Percentiles rank a stretch among this genome's conserved stretches.
These are phyloP conservation scores for Crithidia sp. DNA, from an alignment of 208 protist genomes.

Conservation along the genomic window DNA sequence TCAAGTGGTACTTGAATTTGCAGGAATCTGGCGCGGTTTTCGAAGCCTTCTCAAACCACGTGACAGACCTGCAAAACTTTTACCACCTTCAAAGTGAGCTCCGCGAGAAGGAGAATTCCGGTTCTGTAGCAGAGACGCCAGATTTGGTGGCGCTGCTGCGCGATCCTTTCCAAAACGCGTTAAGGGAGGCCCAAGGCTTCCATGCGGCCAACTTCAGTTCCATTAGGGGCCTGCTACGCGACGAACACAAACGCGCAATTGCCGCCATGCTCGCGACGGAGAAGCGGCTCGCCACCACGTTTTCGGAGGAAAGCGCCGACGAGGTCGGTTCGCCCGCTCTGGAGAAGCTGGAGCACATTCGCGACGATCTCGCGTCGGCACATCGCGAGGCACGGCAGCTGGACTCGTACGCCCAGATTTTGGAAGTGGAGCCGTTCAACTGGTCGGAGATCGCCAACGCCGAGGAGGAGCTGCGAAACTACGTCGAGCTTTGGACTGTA, in stretches of 20 bases:
- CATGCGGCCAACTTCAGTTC: conserved; percentile 28
- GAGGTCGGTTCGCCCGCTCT: conserved; percentile 42
- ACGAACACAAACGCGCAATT: conserved; percentile 42
- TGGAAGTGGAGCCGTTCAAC: conserved; percentile 72
- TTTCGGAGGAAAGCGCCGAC: conserved; percentile 44
- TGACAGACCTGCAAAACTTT: conserved; percentile 55
- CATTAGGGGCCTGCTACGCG: conserved; percentile 41
- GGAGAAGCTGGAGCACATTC: conserved; percentile 57
- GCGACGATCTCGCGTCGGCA: conserved; percentile 29
- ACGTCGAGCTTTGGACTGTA: conserved; percentile 74
- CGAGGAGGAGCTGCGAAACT: conserved; percentile 69
- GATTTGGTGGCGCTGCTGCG: conserved; percentile 41
- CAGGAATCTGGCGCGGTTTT: conserved; percentile 40
- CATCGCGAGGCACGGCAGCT: conserved; percentile 51
- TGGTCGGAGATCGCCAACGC: conserved; percentile 72
- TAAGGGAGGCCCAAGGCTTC: conserved; percentile 49
- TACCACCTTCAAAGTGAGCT: conserved; percentile 45
- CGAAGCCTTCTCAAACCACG: conserved; percentile 42
- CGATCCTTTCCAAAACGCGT: conserved; percentile 37
- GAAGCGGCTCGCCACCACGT: conserved; percentile 43
- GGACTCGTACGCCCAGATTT: conserved; percentile 65
- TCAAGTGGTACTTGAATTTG: conserved; percentile 50
- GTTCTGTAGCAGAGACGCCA: background rate
- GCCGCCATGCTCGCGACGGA: conserved; percentile 28
- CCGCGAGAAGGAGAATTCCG: conserved; percentile 29